Conservation (phyloP, 148 eudicot genomes). For the Chenopodium quinoa region DNA sequence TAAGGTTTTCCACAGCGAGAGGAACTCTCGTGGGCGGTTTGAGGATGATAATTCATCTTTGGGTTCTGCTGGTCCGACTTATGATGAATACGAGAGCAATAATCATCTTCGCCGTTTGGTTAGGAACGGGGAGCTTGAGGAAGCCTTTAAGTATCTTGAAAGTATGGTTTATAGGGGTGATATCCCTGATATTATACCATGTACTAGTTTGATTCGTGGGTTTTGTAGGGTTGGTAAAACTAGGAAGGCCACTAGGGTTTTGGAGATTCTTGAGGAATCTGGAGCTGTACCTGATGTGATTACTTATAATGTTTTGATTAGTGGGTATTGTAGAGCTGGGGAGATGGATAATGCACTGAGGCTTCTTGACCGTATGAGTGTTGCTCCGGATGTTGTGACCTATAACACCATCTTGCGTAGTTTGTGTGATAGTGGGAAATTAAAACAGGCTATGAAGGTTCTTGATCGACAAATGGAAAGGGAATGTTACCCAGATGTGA, state of each 20-base stretch:
- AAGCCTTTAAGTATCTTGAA: conserved; percentile 51
- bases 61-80: conserved; percentile 20
- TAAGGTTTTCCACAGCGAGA: conserved; percentile 30
- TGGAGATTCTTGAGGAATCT: conserved; percentile 66
- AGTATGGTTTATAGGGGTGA: conserved; percentile 61
- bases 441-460: conserved; percentile 59
- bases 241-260: conserved; percentile 60
- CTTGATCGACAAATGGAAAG: conserved; percentile 47
- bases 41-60: conserved; percentile 14
- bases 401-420: conserved; percentile 65
- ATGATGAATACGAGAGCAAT: conserved; percentile 56
- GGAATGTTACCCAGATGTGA: conserved; percentile 66
- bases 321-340: conserved; percentile 65
- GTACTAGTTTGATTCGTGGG: conserved; percentile 67
- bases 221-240: conserved; percentile 56
- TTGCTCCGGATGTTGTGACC: conserved; percentile 64
- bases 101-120: conserved; percentile 47
- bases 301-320: conserved; percentile 63
- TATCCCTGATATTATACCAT: conserved; percentile 59
- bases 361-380: conserved; percentile 60
- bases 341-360: conserved; percentile 54
- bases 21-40: conserved; percentile 13
- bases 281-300: conserved; percentile 78
- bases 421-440: conserved; percentile 62
- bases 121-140: conserved; percentile 54